Evolutionary conservation across 2,329 filamentous ascomycete genomes (phyloP).

Genomic region (Neurospora sp.): DNA sequence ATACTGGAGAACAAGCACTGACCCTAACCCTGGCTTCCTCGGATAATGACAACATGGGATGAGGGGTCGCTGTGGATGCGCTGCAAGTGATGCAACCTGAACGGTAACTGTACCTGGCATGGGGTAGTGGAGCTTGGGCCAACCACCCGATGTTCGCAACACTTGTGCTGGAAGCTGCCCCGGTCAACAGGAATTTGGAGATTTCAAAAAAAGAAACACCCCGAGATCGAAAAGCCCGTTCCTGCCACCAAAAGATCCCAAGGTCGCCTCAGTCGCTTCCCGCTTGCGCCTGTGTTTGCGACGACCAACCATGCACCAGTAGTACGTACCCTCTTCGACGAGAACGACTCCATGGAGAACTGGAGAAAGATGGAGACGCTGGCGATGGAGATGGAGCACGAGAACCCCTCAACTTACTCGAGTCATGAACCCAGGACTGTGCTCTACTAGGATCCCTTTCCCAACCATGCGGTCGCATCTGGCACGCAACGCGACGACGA

Average conservation of each 20-base stretch:
- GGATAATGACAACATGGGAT: not conserved
- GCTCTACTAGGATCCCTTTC: constrained; percentile 12
- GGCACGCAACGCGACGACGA: constrained; percentile 30
- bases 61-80: not conserved
- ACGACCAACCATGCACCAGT: not conserved
- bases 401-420: not conserved
- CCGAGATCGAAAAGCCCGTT: not conserved
- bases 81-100: not conserved
- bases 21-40: not conserved
- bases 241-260: not conserved
- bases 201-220: not conserved
- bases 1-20: not conserved
- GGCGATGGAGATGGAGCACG: not conserved
- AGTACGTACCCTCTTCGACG: not conserved
- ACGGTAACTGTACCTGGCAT: not conserved
- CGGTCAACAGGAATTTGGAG: not conserved
- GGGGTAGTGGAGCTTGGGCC: not conserved
- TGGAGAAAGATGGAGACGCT: not conserved
- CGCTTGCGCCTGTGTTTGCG: not conserved
- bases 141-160: not conserved
- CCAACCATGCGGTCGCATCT: constrained; percentile 47
- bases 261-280: not conserved
- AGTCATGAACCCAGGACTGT: constrained; percentile 9
- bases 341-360: not conserved
- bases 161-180: not conserved